These are phyloP conservation scores for Penium margaritaceum DNA, from an alignment of 139 green algal genomes.

Conservation along the genomic window DNA sequence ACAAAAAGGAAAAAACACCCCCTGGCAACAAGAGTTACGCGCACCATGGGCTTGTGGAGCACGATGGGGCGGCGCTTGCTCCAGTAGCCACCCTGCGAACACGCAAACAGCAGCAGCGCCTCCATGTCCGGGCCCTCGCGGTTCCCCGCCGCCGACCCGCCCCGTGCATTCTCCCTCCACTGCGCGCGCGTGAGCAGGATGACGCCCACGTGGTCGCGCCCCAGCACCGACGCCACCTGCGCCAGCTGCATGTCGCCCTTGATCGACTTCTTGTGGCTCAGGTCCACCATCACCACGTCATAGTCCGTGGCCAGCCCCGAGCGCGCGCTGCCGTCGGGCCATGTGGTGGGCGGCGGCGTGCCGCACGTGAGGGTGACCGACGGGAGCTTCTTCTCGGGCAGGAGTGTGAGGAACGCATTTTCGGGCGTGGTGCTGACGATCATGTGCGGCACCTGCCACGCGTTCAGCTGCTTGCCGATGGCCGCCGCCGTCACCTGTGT, in stretches of 20 bases:
- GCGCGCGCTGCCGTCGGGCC: not conserved
- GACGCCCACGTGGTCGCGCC: not conserved
- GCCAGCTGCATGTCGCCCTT: not conserved
- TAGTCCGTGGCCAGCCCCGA: not conserved
- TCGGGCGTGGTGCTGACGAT: not conserved
- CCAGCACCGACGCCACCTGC: not conserved
- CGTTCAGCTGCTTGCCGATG: not conserved
- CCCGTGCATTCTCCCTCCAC: not conserved
- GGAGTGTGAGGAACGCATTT: not conserved
- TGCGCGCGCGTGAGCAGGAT: not conserved
- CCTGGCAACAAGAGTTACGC: no score
- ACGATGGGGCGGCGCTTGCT: not conserved
- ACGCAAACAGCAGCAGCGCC: no score
- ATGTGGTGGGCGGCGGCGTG: not conserved
- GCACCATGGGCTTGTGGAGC: conserved; percentile 1
- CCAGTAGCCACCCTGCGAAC: no score
- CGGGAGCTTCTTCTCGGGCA: not conserved
- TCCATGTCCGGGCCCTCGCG: no score
- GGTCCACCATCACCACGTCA: not conserved
- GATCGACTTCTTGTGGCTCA: not conserved
- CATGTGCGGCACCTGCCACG: not conserved
- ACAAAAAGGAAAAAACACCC: no score
- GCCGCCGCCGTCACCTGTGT: not conserved
- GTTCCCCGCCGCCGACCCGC: not conserved
- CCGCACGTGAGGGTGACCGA: not conserved